Conservation (phyloP, 441 rosid genomes). For the Mallotus japonicus region DNA sequence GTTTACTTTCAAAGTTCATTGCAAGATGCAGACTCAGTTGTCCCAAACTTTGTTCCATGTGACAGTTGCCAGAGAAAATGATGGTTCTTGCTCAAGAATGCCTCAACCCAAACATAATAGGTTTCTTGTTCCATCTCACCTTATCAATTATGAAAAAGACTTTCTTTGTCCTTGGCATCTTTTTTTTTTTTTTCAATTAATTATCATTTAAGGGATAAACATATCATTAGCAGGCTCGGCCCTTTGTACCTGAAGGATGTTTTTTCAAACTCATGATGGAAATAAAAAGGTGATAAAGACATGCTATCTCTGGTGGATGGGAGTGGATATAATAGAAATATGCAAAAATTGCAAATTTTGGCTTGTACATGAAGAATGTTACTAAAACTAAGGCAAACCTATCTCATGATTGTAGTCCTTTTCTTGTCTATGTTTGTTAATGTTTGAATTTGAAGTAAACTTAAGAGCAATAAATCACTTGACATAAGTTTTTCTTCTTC, state of each 20-base stretch:
- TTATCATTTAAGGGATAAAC: background rate
- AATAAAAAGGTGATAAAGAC: slow-evolving; percentile 18
- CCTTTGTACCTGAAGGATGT: background rate
- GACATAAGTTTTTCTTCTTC: background rate
- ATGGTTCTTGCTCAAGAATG: slow-evolving; percentile 1
- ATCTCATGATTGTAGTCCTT: slow-evolving; percentile 16
- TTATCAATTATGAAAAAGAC: background rate
- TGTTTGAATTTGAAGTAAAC: slow-evolving; percentile 2
- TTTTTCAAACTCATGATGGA: slow-evolving; percentile 4
- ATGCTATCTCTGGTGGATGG: slow-evolving; percentile 10
- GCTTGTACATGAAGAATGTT: slow-evolving; percentile 17
- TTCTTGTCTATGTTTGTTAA: background rate
- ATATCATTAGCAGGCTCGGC: background rate
- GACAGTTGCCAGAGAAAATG: slow-evolving; percentile 8
- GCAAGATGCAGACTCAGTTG: background rate
- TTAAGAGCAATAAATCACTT: background rate
- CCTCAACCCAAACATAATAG: background rate
- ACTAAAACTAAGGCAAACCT: slow-evolving; percentile 11
- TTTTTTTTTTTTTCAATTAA: background rate
- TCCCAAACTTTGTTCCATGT: slow-evolving; percentile 7
- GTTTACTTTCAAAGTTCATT: slow-evolving; percentile 11
- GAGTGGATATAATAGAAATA: background rate
- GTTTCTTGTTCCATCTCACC: slow-evolving; percentile 1
- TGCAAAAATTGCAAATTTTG: slow-evolving; percentile 1
- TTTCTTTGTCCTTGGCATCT: background rate